Conservation (phyloP, 768 basidiomycete species). For the Sarcomyxa edulis region DNA sequence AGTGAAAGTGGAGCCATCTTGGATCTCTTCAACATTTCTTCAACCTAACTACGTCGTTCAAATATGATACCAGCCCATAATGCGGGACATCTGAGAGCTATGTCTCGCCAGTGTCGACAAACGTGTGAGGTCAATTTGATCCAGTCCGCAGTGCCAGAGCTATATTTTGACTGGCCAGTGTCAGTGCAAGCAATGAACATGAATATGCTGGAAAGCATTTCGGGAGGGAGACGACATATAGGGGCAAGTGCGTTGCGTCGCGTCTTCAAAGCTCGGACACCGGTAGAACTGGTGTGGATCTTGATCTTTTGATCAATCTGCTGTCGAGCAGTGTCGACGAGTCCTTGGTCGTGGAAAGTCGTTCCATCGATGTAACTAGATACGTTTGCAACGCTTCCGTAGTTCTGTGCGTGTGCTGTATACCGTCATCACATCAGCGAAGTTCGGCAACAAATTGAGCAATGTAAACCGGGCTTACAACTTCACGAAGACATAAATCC, state of each 20-base stretch:
- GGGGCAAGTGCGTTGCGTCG: slow-evolving; percentile 30
- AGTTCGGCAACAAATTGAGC: too few species aligned
- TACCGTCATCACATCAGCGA: too few species aligned
- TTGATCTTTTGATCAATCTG: slow-evolving; percentile 31
- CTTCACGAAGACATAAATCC: too few species aligned
- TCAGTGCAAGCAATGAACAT: slow-evolving; percentile 5
- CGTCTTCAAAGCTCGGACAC: slow-evolving; percentile 23
- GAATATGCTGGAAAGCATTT: slow-evolving; percentile 41
- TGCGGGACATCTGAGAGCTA: slow-evolving; percentile 31
- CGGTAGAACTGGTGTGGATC: slow-evolving; percentile 24
- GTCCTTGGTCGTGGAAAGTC: too few species aligned
- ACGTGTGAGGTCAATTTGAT: slow-evolving; percentile 31
- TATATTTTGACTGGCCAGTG: too few species aligned
- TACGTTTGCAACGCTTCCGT: too few species aligned
- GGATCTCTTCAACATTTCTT: slow-evolving; percentile 38
- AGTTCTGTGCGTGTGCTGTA: too few species aligned
- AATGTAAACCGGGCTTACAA: too few species aligned
- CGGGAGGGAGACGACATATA: slow-evolving; percentile 29
- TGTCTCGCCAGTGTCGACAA: slow-evolving; percentile 35
- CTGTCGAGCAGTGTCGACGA: too few species aligned
- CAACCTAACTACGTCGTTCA: slow-evolving; percentile 25
- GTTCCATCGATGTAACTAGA: too few species aligned
- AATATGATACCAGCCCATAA: slow-evolving; percentile 35
- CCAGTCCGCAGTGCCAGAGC: too few species aligned
- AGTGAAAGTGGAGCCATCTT: slow-evolving; percentile 31